Percentiles rank a stretch among this genome's conserved stretches.
These are phyloP conservation scores for Auricularia sp. DNA, from an alignment of 768 basidiomycete genomes.

Conservation along the genomic window DNA sequence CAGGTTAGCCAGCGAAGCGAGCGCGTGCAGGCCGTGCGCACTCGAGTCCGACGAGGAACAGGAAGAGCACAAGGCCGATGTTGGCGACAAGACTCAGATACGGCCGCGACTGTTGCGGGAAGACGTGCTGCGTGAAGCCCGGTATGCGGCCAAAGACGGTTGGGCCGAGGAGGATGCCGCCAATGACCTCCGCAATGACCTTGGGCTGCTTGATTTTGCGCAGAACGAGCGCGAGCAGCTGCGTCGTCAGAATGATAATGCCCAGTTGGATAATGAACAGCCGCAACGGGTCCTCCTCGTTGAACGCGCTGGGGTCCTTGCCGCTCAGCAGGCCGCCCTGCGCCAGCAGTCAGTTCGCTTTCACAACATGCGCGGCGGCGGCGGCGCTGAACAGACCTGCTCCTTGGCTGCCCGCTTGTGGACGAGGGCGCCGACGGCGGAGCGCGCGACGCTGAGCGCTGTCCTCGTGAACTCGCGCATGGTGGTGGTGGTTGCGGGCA, in stretches of 20 bases:
- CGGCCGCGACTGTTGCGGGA: slow-evolving; percentile 58
- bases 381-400: neutral
- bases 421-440: neutral
- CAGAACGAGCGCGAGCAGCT: slow-evolving; percentile 60
- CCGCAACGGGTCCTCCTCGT: slow-evolving; percentile 56
- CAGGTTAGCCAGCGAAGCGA: no score
- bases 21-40: neutral
- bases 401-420: neutral
- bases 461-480: neutral
- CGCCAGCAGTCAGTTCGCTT: neutral
- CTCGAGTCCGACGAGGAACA: slow-evolving; percentile 89
- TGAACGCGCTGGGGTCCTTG: slow-evolving; percentile 58
- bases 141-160: slow-evolving; percentile 74
- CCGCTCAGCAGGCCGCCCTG: slow-evolving; percentile 72
- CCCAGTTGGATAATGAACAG: slow-evolving; percentile 75
- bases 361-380: no score
- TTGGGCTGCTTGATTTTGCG: slow-evolving; percentile 75
- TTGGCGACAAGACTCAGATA: slow-evolving; percentile 82
- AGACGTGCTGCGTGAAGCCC: slow-evolving; percentile 77
- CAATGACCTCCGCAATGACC: slow-evolving; percentile 76
- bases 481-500: neutral
- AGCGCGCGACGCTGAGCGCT: neutral
- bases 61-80: slow-evolving; percentile 78
- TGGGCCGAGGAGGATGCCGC: slow-evolving; percentile 79
- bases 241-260: slow-evolving; percentile 74